These are phyloP conservation scores for Zangia roseola DNA, from an alignment of 768 basidiomycete species.

Conservation along the genomic window DNA sequence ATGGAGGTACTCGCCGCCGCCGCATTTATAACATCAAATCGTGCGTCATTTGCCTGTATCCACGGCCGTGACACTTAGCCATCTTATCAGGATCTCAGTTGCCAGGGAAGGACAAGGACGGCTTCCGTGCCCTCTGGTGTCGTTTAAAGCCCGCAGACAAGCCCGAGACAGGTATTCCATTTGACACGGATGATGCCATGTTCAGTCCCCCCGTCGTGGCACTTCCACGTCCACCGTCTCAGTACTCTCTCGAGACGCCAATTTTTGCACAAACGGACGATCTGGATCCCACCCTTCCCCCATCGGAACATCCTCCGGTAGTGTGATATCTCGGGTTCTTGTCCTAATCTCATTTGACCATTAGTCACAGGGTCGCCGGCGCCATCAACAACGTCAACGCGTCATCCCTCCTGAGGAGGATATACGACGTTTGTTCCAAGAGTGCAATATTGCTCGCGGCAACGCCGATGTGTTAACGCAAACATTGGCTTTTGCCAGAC, in stretches of 20 bases:
- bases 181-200: conserved; percentile 78
- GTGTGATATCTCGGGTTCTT: too few relatives aligned
- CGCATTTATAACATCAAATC: conserved; percentile 46
- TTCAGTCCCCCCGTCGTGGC: conserved; percentile 60
- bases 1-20: conserved; percentile 82
- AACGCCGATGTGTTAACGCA: conserved; percentile 75
- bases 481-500: conserved; percentile 64
- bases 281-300: conserved; percentile 23
- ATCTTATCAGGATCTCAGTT: conserved; percentile 17
- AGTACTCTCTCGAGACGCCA: conserved; percentile 35
- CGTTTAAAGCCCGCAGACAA: conserved; percentile 78
- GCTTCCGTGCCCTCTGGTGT: conserved; percentile 75
- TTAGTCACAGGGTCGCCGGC: conserved; percentile 16
- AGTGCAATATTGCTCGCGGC: conserved; percentile 81
- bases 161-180: conserved; percentile 80
- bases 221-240: conserved; percentile 29
- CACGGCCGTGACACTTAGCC: neutral
- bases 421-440: conserved; percentile 76
- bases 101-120: conserved; percentile 39
- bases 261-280: conserved; percentile 37
- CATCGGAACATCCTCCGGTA: conserved; percentile 27
- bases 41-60: conserved; percentile 9
- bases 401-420: conserved; percentile 81
- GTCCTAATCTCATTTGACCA: neutral
- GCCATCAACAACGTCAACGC: conserved; percentile 26